phyloP scores from a whole-genome alignment of 805 yeast species.

The Metschnikowia cubensis region DNA sequence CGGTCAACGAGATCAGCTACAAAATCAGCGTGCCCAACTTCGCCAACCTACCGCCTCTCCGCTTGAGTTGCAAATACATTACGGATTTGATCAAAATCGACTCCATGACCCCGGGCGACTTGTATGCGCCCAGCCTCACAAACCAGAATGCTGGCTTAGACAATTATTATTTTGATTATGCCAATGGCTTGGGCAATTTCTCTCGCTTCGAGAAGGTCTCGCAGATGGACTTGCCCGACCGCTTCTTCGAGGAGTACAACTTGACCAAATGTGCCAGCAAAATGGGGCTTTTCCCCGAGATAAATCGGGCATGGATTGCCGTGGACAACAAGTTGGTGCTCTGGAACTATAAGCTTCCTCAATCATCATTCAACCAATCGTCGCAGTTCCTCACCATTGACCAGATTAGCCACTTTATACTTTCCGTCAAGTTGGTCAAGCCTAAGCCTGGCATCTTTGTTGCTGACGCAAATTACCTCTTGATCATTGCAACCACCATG shows the following conservation, averaged over 20 bases:
- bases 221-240: conserved; percentile 74
- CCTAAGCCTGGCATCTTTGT: conserved; percentile 83
- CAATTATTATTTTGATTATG: conserved; percentile 54
- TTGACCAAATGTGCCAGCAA: conserved; percentile 62
- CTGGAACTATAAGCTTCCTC: conserved; percentile 72
- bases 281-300: conserved; percentile 80
- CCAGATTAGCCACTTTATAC: conserved; percentile 72
- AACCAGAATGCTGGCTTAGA: conserved; percentile 51
- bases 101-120: conserved; percentile 54
- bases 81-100: conserved; percentile 54
- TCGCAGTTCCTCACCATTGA: conserved; percentile 75
- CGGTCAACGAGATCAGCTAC: conserved; percentile 39
- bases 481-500: conserved; percentile 75
- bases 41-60: conserved; percentile 48
- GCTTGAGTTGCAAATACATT: conserved; percentile 62
- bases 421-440: conserved; percentile 69
- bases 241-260: conserved; percentile 67
- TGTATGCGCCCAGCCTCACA: conserved; percentile 53
- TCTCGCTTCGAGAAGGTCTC: conserved; percentile 75
- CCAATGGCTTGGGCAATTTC: conserved; percentile 46
- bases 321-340: conserved; percentile 76
- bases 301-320: conserved; percentile 81
- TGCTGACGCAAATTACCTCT: conserved; percentile 64
- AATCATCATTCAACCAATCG: conserved; percentile 40
- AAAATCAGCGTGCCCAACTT: conserved; percentile 47